Evolutionary conservation across 495 filamentous ascomycete genomes (phyloP), one percentile per base, ranked within the genome.

Genomic region (Pyrenula aspistea): DNA sequence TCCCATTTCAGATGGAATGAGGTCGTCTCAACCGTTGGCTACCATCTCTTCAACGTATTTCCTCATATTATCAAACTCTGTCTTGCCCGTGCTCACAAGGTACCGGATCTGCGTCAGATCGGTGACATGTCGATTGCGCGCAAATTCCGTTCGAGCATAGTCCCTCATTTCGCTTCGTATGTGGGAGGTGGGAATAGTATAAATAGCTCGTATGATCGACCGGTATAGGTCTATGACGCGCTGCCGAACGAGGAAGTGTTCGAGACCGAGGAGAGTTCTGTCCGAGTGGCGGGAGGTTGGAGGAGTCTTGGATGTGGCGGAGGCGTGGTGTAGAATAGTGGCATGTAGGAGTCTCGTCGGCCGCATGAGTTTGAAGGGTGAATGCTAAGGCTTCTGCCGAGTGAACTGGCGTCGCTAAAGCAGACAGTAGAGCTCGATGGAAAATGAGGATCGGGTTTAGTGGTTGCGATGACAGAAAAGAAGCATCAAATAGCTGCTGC

Each of bases 141-240:
- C 83, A 64, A 93, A 91, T 61, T 93, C 89, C 50, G 75, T 71
- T 12, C 88, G 79, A 24, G 85, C 89, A 73, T 87, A 92, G 24
- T 71, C 69, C 31, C 77, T 76, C 58, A 90, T 81, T 61, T 94
- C 90, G 52, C 72, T 68, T 22, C 82, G 77, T 11, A 84, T 78
- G 2, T 71, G 58, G 2, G 73, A 74, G 2, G 64, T 65, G 0
- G 77, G 75, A 15, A 78, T 67, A 55, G n/a, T 59, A 42, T 53
- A 22, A 25, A 54, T 61, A 2, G 60, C 57, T 20, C 62, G 62
- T 11, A 66, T 19, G 24, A 65, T 66, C 23, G 47, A 24, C 8
- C 64, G 64, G 20, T 61, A 66, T 20, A 65, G 56, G 12, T 57
- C 42, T 1, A 66, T 22, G 42, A 57, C 62, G 1, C 62, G 57